Base-by-base conservation (phyloP, 1,284 basidiomycete species). In the Ceratobasidium theobromae region DNA sequence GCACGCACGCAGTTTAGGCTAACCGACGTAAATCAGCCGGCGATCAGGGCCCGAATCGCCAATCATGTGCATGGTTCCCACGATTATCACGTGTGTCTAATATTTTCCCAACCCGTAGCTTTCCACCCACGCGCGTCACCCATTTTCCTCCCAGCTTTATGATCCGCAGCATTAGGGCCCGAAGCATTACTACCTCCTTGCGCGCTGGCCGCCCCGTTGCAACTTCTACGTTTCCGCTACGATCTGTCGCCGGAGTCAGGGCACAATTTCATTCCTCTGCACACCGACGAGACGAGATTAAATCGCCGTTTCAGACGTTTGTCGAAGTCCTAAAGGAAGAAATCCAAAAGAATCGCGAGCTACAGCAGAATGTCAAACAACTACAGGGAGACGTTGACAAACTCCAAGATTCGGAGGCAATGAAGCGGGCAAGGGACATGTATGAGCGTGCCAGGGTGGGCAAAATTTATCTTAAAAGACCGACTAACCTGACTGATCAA, bases 321-420 rank as follows among this genome's bases (percentile, higher is more conserved):
- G 93, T 98, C 16, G 92, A 98, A 49, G 95, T 96, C 23, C 82
- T 99, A 64, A 86, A 84, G 71, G 93, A 97, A 68, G 96, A 99
- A 78, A 79, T 99, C 53, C 82, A 86, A 75, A 98, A 98, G 82
- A 96, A 93, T 75, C 82, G 93, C 72, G 95, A 96, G 75, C 82
- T 97, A 66, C 94, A 97, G 79, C 93, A 98, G 55, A 97, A 96
- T 78, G 90, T 98, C 67, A 95, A 94, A 79, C 94, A 97, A 78
- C 84, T 99, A 32, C 93, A 96, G 77, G 97, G 97, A 71, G 94
- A 98, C 76, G 96, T 97, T 40, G 92, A 93, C 79, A 98, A 98
- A 79, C 79, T 98, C 58, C 95, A 97, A 79, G 96, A 99, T 76
- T 93, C 89, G 65, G 94, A 96, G 75, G 90, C 95, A n/a, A 91